Evolutionary conservation across 495 filamentous ascomycete species (phyloP).

Genomic region (Penicillium ochrochloron): DNA sequence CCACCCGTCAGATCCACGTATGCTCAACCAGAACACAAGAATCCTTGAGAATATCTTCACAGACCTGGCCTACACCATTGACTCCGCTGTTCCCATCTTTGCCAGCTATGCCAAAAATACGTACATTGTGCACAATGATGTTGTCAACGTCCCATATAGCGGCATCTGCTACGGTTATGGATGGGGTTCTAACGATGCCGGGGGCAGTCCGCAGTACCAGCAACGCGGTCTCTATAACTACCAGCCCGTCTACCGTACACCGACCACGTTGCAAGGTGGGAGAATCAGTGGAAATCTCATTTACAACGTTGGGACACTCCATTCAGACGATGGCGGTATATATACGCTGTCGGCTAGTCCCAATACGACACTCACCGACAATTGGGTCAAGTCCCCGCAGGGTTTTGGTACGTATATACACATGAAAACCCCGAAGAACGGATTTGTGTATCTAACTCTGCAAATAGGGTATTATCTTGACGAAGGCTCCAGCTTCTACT

Average conservation of each 20-base stretch:
- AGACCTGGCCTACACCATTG: not conserved
- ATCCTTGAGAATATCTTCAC: constrained; percentile 3
- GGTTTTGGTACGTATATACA: not conserved
- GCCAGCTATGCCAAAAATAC: constrained; percentile 1
- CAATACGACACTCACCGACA: not conserved
- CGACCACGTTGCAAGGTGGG: constrained; percentile 1
- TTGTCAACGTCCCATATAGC: not conserved
- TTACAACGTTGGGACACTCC: not conserved
- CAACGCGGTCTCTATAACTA: not conserved
- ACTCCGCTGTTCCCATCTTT: not conserved
- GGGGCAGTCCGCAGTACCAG: not conserved
- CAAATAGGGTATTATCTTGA: not conserved
- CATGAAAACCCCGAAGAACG: not conserved
- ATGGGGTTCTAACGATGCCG: constrained; percentile 1
- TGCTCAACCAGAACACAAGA: constrained; percentile 1
- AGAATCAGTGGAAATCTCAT: not conserved
- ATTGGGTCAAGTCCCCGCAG: not conserved
- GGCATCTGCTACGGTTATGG: not conserved
- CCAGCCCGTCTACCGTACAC: not conserved
- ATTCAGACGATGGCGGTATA: constrained; percentile 1
- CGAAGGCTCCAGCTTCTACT: constrained; percentile 1
- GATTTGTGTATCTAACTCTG: not conserved
- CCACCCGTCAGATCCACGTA: not conserved
- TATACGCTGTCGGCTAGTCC: not conserved
- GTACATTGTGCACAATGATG: not conserved